phyloP scores from a whole-genome alignment of 768 basidiomycete species.

The Macrolepiota fuliginosa region DNA sequence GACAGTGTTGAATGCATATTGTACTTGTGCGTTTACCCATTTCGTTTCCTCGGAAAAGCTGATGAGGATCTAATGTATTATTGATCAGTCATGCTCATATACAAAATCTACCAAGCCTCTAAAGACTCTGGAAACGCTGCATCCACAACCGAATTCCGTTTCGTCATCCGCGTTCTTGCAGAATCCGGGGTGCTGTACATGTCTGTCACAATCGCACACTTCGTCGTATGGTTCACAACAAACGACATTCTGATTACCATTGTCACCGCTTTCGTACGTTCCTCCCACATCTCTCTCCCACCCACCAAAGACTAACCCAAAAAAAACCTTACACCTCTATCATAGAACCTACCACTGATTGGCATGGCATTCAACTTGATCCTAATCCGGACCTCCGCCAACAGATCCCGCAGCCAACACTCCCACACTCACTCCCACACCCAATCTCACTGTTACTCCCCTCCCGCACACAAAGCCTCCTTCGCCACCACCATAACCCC shows the following conservation, averaged over 20 bases:
- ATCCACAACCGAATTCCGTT: not conserved
- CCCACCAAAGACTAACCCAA: not conserved
- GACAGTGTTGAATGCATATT: not conserved
- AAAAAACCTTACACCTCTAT: too few relatives aligned
- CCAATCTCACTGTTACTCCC: not conserved
- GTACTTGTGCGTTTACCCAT: not conserved
- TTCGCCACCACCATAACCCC: not conserved
- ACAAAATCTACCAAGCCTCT: not conserved
- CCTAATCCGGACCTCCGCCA: not conserved
- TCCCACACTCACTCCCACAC: not conserved
- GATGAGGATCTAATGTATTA: not conserved
- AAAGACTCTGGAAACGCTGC: not conserved
- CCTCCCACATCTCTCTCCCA: not conserved
- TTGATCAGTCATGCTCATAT: not conserved
- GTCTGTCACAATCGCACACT: not conserved
- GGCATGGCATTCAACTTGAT: not conserved
- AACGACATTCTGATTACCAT: not conserved
- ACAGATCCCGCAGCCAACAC: not conserved
- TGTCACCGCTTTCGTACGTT: not conserved
- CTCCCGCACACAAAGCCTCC: not conserved
- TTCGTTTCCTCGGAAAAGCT: not conserved
- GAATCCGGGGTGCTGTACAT: not conserved
- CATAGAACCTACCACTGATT: not conserved
- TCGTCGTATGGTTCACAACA: not conserved
- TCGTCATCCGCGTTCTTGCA: not conserved